Evolutionary conservation across 2,329 filamentous ascomycete species (phyloP), one percentile per base, ranked within the genome.

Genomic region (Sphaceloma murrayae): DNA sequence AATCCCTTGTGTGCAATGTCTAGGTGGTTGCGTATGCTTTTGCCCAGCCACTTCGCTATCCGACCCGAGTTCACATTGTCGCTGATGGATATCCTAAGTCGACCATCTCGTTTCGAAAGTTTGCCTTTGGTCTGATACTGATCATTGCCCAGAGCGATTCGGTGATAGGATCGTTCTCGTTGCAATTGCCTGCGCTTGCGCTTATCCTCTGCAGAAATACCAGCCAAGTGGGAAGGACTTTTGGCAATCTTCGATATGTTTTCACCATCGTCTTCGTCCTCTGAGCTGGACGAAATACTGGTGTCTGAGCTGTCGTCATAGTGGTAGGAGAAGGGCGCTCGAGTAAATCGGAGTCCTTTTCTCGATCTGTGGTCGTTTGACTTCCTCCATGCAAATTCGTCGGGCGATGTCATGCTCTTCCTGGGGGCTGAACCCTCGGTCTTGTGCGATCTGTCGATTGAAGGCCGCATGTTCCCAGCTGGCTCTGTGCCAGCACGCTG

Each of bases 51-150:
- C 56, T 86, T 85, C 32, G 80, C 80, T 18, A 87, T 67, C 52
- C 85, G 85, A 8, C 82, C 82, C 1, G 68, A 78, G 51, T 80
- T 77, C 46, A 72, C 72, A 1, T 75, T 80, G 56, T 87, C 82
- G 43, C 80, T 79, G 54, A 87, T 70, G 3, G 78, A 81, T 49
- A 88, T 83, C 49, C 76, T 77, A 38, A 88, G 62, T 16, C 83
- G 72, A 0, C 83, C 83, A 58, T 87, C 82, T 34, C 66, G 70
- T 58, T 76, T 81, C 2, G 73, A 77, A 1, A 85, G 72, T 49
- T 68, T 77, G 17, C 80, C 80, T 49, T 70, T 76, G 1, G 77
- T 82, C 14, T 66, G 69, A 60, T 78, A 82, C 39, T 80, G 66
- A 3, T 82, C 71, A 52, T 85, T 81, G 4, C 69, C 70, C 13